Conservation (phyloP, 2,329 filamentous ascomycete genomes). For the Scleromitrula shiraiana region DNA sequence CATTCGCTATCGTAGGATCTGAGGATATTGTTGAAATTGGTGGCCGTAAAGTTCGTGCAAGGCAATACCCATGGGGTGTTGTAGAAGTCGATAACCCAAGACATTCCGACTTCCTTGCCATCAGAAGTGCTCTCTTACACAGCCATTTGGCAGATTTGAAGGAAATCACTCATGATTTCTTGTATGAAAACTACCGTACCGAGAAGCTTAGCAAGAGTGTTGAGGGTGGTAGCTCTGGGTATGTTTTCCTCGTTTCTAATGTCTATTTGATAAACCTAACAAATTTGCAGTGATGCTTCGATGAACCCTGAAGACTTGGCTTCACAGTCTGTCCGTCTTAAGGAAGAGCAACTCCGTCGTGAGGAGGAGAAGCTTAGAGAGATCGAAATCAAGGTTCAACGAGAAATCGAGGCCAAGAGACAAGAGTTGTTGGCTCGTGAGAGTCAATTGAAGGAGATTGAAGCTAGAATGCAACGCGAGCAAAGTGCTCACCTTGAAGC, state of each 20-base stretch:
- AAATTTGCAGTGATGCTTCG: constrained; percentile 57
- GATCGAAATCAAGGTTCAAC: constrained; percentile 98
- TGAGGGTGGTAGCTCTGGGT: constrained; percentile 81
- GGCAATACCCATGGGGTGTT: constrained; percentile 98
- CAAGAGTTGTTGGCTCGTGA: constrained; percentile 96
- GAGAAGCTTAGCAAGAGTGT: constrained; percentile 99
- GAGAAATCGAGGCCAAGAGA: constrained; percentile 99
- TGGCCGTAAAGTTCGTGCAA: constrained; percentile 82
- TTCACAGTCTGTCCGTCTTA: constrained; percentile 93
- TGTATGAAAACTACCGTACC: constrained; percentile 99
- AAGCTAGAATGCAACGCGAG: constrained; percentile 93
- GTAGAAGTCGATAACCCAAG: constrained; percentile 99
- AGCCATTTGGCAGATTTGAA: constrained; percentile 97
- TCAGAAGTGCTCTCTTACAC: constrained; percentile 91
- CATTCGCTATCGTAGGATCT: constrained; percentile 96
- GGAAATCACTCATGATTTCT: constrained; percentile 99
- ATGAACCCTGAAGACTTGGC: constrained; percentile 98
- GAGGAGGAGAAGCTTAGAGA: constrained; percentile 99
- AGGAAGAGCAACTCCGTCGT: constrained; percentile 98
- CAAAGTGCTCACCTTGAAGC: constrained; percentile 45
- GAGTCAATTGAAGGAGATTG: constrained; percentile 97
- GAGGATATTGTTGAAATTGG: constrained; percentile 94
- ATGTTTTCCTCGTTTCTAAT: constrained; percentile 40
- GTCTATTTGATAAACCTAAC: constrained; percentile 29
- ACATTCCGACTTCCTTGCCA: constrained; percentile 96